Evolutionary conservation across 345 rosid species (phyloP).

Genomic region (Salix exigua): DNA sequence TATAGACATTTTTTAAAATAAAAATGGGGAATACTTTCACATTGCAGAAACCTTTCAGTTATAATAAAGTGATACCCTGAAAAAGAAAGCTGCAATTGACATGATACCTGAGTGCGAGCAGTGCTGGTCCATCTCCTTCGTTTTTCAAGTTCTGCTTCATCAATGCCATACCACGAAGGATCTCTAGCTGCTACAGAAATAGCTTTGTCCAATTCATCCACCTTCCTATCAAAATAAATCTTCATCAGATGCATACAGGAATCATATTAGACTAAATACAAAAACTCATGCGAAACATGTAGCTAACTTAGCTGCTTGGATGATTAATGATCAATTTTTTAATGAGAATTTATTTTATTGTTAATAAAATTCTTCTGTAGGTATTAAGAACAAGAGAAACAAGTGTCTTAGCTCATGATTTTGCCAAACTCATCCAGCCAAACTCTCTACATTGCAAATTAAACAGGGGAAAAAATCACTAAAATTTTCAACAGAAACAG

Average conservation of each 20-base stretch:
- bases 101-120: slow-evolving; percentile 70
- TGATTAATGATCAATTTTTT: not conserved
- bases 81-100: not conserved
- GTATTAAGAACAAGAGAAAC: not conserved
- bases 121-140: slow-evolving; percentile 88
- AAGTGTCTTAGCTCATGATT: not conserved
- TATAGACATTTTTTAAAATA: slow-evolving; percentile 1
- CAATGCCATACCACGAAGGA: slow-evolving; percentile 87
- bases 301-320: not conserved
- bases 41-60: not conserved
- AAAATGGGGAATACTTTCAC: not conserved
- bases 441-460: not conserved
- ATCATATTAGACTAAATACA: not conserved
- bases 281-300: not conserved
- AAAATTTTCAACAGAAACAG: not conserved
- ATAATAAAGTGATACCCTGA: not conserved
- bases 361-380: not conserved
- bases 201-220: slow-evolving; percentile 94
- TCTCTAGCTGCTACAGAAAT: slow-evolving; percentile 82
- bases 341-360: not conserved
- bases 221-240: slow-evolving; percentile 71
- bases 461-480: not conserved
- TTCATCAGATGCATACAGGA: slow-evolving; percentile 43
- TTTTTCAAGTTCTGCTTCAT: slow-evolving; percentile 75
- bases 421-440: not conserved